Conservation (phyloP, 305 asterid genomes). For the Fraxinus latifolia region DNA sequence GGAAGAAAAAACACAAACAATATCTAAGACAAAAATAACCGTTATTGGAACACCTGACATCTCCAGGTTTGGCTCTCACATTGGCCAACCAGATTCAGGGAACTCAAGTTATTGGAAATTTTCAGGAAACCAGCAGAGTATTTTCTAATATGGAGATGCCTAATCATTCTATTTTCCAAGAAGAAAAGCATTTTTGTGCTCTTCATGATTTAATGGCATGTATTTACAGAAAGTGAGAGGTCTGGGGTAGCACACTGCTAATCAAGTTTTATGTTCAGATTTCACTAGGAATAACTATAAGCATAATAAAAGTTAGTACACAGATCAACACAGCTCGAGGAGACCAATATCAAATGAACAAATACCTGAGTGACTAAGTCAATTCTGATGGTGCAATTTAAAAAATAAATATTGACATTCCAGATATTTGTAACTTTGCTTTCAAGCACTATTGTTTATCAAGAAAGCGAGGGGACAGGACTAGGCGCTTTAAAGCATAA, state of each 20-base stretch:
- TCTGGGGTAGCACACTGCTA: background rate
- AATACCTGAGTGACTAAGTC: background rate
- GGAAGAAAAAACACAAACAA: slow-evolving; percentile 21
- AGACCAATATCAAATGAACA: background rate
- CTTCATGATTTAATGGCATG: background rate
- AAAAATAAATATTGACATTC: background rate
- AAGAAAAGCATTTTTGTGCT: background rate
- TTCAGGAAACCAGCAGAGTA: background rate
- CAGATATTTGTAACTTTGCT: background rate
- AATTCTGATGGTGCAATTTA: background rate
- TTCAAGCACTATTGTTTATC: background rate
- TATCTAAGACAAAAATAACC: slow-evolving; percentile 7
- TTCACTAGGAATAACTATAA: background rate
- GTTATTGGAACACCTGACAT: background rate
- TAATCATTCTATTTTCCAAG: background rate
- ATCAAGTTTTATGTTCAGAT: background rate
- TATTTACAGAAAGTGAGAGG: background rate
- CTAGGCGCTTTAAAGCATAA: background rate
- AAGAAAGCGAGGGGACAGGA: background rate
- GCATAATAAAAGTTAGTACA: background rate
- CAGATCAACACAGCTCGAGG: background rate
- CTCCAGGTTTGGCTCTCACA: background rate
- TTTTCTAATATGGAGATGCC: background rate
- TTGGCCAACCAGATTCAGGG: background rate
- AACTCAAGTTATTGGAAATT: background rate